A percentile compares a stretch with the other conserved stretches of the same genome.
phyloP scores from a whole-genome alignment of 2,329 filamentous ascomycete genomes.

The Pseudogymnoascus sp. region DNA sequence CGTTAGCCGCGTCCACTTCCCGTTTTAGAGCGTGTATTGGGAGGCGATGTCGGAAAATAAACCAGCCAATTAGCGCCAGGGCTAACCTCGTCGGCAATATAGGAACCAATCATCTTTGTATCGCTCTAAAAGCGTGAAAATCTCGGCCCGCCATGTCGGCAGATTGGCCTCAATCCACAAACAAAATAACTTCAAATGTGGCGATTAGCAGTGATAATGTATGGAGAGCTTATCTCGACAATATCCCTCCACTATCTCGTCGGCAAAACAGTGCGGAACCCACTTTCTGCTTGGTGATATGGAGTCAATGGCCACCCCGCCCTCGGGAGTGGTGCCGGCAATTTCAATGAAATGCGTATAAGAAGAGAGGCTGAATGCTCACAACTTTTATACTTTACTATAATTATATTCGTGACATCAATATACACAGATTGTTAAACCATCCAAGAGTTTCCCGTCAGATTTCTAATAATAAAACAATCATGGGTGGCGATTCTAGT shows the following conservation, averaged over 20 bases:
- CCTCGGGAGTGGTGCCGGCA: not conserved
- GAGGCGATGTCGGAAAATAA: constrained; percentile 1
- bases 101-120: not conserved
- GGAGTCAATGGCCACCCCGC: not conserved
- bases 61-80: not conserved
- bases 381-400: not conserved
- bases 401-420: not conserved
- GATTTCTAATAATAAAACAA: not conserved
- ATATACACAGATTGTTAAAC: not conserved
- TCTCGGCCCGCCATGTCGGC: not conserved
- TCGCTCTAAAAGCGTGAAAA: not conserved
- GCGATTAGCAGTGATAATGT: not conserved
- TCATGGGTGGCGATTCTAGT: not conserved
- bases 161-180: not conserved
- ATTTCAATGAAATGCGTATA: not conserved
- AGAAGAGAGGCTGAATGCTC: not conserved
- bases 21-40: not conserved
- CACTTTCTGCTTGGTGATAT: not conserved
- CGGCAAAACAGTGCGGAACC: constrained; percentile 2
- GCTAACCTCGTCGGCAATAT: not conserved
- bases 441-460: not conserved
- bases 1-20: not conserved
- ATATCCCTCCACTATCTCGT: not conserved
- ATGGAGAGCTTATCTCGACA: not conserved
- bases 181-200: not conserved